A percentile compares a stretch with the other conserved stretches of the same genome.
phyloP scores from a whole-genome alignment of 305 asterid species.

The Coffea humblotiana region DNA sequence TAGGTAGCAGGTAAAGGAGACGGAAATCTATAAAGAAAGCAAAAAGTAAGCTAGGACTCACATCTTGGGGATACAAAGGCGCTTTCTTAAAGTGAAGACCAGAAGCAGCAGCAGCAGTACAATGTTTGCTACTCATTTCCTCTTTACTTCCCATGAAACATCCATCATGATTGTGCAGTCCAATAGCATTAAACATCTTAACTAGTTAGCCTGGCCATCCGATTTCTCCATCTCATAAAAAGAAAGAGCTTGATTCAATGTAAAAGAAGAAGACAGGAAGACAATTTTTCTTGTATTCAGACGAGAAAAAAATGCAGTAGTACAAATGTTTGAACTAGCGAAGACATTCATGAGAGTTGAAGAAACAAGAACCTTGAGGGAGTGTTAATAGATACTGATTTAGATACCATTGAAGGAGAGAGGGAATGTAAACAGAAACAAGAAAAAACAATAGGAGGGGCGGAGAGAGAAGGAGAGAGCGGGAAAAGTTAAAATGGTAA shows the following conservation, averaged over 20 bases:
- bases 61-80: conserved; percentile 58
- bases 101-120: background rate
- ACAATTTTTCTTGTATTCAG: conserved; percentile 1
- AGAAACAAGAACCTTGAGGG: conserved; percentile 11
- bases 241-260: background rate
- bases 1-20: conserved; percentile 9
- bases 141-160: conserved; percentile 21
- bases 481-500: conserved; percentile 9
- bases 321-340: conserved; percentile 1
- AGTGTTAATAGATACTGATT: conserved; percentile 17
- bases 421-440: too few relatives aligned
- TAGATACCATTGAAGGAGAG: conserved; percentile 15
- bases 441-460: conserved; percentile 15
- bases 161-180: conserved; percentile 30
- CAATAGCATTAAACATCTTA: conserved; percentile 6
- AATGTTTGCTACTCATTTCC: conserved; percentile 47
- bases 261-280: background rate
- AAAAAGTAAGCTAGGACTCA: conserved; percentile 29
- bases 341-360: conserved; percentile 1
- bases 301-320: conserved; percentile 16
- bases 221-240: background rate
- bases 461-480: conserved; percentile 34
- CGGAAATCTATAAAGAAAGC: conserved; percentile 6
- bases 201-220: background rate
- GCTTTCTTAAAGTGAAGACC: conserved; percentile 45